Evolutionary conservation across 352 stramenopile species (phyloP).

Genomic region (Pythium rishiriense): DNA sequence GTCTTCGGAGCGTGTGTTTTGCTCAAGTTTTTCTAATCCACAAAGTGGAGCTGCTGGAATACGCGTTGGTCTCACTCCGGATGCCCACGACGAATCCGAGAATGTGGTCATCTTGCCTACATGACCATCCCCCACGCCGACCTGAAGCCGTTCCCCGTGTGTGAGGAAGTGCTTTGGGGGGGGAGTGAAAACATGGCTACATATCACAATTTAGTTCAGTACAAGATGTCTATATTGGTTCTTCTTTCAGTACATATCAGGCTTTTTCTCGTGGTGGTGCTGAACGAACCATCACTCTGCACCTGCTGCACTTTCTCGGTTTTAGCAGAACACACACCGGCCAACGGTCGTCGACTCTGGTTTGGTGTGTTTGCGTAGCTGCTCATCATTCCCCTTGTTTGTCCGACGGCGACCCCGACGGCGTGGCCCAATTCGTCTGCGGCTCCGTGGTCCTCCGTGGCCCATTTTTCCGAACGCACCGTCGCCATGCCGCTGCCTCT

Average conservation of each 20-base stretch:
- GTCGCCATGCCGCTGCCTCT: slow-evolving; percentile 59
- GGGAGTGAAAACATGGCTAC: no score
- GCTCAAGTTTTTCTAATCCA: no score
- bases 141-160: no score
- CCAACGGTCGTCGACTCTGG: no score
- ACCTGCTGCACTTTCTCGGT: slow-evolving; percentile 1
- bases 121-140: no score
- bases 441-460: background rate
- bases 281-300: slow-evolving; percentile 17
- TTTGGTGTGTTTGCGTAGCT: slow-evolving; percentile 17
- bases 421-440: background rate
- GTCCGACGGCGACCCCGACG: no score
- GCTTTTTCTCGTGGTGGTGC: slow-evolving; percentile 17
- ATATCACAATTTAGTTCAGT: slow-evolving; percentile 21
- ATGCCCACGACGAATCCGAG: no score
- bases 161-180: no score
- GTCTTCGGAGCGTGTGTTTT: slow-evolving; percentile 71
- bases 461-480: no score
- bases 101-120: no score
- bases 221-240: background rate
- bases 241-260: slow-evolving; percentile 24
- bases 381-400: no score
- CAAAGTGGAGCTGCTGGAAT: background rate
- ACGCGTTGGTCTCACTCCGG: background rate
- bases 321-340: slow-evolving; percentile 2